Percentiles rank a stretch among this genome's conserved stretches.
phyloP scores from a whole-genome alignment of 306 rosid genomes.

The Delonix regia region DNA sequence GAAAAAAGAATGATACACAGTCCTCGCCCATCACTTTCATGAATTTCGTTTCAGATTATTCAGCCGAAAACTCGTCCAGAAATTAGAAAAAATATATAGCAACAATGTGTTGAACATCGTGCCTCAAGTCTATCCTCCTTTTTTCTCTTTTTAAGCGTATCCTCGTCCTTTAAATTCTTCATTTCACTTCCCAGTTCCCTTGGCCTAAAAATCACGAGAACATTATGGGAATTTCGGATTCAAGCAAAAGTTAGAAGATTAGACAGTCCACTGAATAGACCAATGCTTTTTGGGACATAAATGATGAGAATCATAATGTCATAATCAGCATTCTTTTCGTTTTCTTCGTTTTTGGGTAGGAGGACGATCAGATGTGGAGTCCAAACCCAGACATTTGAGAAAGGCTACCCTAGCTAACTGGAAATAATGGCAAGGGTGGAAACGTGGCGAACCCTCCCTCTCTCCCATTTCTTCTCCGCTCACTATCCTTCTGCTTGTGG shows the following conservation, averaged over 20 bases:
- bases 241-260: background rate
- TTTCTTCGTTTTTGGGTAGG: constrained; percentile 51
- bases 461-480: constrained; percentile 50
- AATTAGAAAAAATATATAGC: background rate
- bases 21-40: background rate
- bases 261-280: background rate
- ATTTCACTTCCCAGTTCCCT: background rate
- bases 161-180: background rate
- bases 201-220: background rate
- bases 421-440: constrained; percentile 72
- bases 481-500: constrained; percentile 51
- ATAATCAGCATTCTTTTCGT: constrained; percentile 49
- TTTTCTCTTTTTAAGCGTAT: background rate
- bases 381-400: constrained; percentile 86
- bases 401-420: constrained; percentile 71
- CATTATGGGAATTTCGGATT: background rate
- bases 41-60: background rate
- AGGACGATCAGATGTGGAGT: constrained; percentile 48
- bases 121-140: background rate
- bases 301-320: constrained; percentile 5
- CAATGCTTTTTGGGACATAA: background rate
- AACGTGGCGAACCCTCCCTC: constrained; percentile 43
- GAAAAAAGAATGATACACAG: background rate
- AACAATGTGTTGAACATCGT: background rate
- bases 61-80: background rate